Conservation (phyloP, 495 filamentous ascomycete genomes). For the Hypoxylon rickii region DNA sequence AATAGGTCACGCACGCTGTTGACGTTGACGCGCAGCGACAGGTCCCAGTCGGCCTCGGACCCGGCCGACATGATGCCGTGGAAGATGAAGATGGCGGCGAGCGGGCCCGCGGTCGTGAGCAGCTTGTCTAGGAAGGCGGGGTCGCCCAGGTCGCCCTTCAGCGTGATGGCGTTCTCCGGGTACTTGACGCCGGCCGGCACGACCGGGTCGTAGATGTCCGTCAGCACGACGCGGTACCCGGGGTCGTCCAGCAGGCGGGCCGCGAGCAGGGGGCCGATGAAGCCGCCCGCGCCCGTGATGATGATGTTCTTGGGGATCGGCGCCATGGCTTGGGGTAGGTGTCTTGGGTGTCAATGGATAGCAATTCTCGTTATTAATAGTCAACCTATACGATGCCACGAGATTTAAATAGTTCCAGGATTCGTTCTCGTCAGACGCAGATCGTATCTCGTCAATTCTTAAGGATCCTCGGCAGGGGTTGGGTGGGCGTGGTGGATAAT, state of each 20-base stretch:
- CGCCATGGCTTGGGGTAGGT: conserved; percentile 15
- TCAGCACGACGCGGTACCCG: conserved; percentile 61
- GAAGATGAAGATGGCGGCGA: conserved; percentile 73
- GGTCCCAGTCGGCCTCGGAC: conserved; percentile 74
- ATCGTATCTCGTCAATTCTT: conserved; percentile 4
- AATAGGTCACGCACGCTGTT: conserved; percentile 69
- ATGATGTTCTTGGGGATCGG: conserved; percentile 60
- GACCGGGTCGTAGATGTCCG: conserved; percentile 64
- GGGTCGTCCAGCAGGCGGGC: conserved; percentile 63
- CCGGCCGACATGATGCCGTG: conserved; percentile 88
- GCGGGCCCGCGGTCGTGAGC: conserved; percentile 49
- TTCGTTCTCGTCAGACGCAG: neutral
- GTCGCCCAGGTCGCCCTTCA: conserved; percentile 67
- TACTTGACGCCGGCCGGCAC: conserved; percentile 56
- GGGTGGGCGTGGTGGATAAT: neutral
- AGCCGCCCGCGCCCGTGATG: conserved; percentile 74
- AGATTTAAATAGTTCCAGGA: neutral
- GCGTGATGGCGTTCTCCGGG: conserved; percentile 56
- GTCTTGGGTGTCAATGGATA: neutral
- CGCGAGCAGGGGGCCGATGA: conserved; percentile 71
- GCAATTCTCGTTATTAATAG: neutral
- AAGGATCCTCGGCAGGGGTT: too few species aligned
- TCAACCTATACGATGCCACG: neutral
- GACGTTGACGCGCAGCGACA: conserved; percentile 75
- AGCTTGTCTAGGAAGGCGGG: conserved; percentile 52